A percentile compares a stretch with the other conserved stretches of the same genome.
phyloP scores from a whole-genome alignment of 257 asterid genomes.

The Cruciata laevipes region DNA sequence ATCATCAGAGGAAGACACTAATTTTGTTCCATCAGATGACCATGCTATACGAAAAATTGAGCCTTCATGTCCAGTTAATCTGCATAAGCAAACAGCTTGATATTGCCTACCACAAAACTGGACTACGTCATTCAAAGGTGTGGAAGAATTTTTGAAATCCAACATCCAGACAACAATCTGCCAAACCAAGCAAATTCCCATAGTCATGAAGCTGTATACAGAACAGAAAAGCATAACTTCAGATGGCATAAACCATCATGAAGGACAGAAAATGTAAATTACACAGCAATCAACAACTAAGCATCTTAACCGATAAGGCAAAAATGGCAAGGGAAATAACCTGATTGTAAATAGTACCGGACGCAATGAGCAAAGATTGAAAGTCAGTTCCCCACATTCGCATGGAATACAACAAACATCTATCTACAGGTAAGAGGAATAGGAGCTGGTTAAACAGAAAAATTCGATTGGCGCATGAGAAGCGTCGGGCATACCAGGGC shows the following conservation, averaged over 20 bases:
- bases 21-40: slow-evolving; percentile 66
- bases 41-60: slow-evolving; percentile 90
- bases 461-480: too few relatives aligned
- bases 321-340: slow-evolving; percentile 22
- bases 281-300: neutral
- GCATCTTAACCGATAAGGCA: neutral
- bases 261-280: too few relatives aligned
- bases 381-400: slow-evolving; percentile 62
- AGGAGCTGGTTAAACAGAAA: too few relatives aligned
- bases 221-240: too few relatives aligned
- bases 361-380: slow-evolving; percentile 67
- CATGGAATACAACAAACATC: slow-evolving; percentile 87
- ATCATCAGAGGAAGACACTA: slow-evolving; percentile 92
- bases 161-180: slow-evolving; percentile 91
- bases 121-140: slow-evolving; percentile 20
- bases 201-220: too few relatives aligned
- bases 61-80: slow-evolving; percentile 93
- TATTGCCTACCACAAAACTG: slow-evolving; percentile 29
- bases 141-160: slow-evolving; percentile 27
- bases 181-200: slow-evolving; percentile 17
- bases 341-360: slow-evolving; percentile 95
- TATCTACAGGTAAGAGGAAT: slow-evolving; percentile 36
- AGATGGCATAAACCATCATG: slow-evolving; percentile 2
- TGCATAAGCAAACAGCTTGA: slow-evolving; percentile 50
- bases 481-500: slow-evolving; percentile 59